These are phyloP conservation scores for Fusarium coicis DNA, from an alignment of 2,329 filamentous ascomycete species.

Conservation along the genomic window DNA sequence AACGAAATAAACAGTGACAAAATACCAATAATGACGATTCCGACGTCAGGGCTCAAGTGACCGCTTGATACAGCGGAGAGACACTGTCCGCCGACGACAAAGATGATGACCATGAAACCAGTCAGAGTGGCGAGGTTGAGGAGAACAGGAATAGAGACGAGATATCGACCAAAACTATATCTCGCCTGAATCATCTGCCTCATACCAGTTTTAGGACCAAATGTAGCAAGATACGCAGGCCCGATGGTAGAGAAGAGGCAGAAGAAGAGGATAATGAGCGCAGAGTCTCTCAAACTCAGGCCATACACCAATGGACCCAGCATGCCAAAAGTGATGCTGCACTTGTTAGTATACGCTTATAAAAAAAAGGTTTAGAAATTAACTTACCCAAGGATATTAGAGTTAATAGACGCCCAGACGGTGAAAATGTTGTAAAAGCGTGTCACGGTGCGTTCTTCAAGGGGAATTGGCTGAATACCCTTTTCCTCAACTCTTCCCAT, in stretches of 20 bases:
- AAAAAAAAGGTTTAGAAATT: neutral
- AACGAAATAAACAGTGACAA: conserved; percentile 70
- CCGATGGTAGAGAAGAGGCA: conserved; percentile 63
- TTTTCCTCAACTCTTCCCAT: conserved; percentile 56
- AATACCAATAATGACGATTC: conserved; percentile 70
- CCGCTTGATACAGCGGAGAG: conserved; percentile 64
- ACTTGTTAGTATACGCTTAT: conserved; percentile 3
- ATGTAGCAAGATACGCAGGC: conserved; percentile 66
- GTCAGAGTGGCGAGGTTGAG: conserved; percentile 71
- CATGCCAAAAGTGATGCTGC: conserved; percentile 71
- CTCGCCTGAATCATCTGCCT: conserved; percentile 73
- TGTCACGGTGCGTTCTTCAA: conserved; percentile 54
- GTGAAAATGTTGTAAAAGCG: conserved; percentile 59
- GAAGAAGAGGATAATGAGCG: conserved; percentile 73
- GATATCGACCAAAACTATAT: conserved; percentile 69
- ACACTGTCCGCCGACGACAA: conserved; percentile 69
- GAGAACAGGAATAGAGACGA: conserved; percentile 68
- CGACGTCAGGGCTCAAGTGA: conserved; percentile 62
- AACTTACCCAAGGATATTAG: conserved; percentile 58
- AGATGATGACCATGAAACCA: conserved; percentile 72
- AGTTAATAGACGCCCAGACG: conserved; percentile 61
- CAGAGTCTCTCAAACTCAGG: conserved; percentile 64
- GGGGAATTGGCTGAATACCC: conserved; percentile 56
- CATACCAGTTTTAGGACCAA: conserved; percentile 72
- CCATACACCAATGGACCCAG: conserved; percentile 66